phyloP scores from a whole-genome alignment of 345 rosid species.

The Streptanthus diversifolius region DNA sequence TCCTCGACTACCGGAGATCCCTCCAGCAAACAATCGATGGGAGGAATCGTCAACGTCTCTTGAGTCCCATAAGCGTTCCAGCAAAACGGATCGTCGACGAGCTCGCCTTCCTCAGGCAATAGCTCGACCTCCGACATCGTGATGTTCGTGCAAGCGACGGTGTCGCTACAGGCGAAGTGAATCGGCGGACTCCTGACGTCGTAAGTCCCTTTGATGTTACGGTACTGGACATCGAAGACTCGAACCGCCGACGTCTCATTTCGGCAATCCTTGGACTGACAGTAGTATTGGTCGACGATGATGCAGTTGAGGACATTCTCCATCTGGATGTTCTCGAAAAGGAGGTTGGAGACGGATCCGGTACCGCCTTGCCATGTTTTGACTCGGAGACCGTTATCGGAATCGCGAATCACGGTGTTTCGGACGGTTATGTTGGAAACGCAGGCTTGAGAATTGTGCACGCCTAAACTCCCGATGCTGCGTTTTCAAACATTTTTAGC shows the following conservation, averaged over 20 bases:
- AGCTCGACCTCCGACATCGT: slow-evolving; percentile 88
- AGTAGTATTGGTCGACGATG: slow-evolving; percentile 85
- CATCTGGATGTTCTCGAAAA: slow-evolving; percentile 83
- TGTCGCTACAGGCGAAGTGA: slow-evolving; percentile 92
- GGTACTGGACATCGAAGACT: slow-evolving; percentile 57
- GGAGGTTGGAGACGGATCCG: slow-evolving; percentile 64
- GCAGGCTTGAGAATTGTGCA: slow-evolving; percentile 90
- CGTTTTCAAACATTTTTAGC: background rate
- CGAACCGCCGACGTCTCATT: slow-evolving; percentile 87
- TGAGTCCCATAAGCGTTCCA: slow-evolving; percentile 94
- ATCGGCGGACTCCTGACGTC: slow-evolving; percentile 78
- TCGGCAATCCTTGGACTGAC: slow-evolving; percentile 55
- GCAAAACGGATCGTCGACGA: slow-evolving; percentile 94
- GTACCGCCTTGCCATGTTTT: slow-evolving; percentile 99
- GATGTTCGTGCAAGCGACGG: slow-evolving; percentile 90
- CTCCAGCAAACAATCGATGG: slow-evolving; percentile 65
- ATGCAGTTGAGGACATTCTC: slow-evolving; percentile 91
- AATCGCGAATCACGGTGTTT: slow-evolving; percentile 59
- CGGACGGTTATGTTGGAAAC: slow-evolving; percentile 84
- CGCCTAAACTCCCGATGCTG: slow-evolving; percentile 97
- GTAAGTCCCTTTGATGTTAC: slow-evolving; percentile 86
- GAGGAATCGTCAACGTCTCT: slow-evolving; percentile 81
- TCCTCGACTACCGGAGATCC: slow-evolving; percentile 56
- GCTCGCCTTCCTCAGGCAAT: slow-evolving; percentile 73
- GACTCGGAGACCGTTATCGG: slow-evolving; percentile 85